Base-by-base conservation (phyloP, 495 filamentous ascomycete species). In the Penicillium angulare region DNA sequence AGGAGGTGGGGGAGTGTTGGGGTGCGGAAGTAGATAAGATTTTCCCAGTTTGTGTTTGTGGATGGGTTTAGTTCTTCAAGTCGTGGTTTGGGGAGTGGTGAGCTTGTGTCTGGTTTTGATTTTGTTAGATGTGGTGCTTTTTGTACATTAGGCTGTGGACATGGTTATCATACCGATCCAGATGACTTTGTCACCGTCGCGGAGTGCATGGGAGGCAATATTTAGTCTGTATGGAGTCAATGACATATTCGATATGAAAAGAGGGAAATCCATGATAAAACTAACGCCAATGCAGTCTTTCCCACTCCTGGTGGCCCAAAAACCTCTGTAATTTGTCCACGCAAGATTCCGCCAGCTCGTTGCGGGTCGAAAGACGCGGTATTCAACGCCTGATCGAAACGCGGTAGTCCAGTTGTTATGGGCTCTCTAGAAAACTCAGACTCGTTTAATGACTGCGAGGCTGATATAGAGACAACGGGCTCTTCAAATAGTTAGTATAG, bases 241-340 rank as follows among this genome's bases (percentile, higher is more conserved):
- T 5, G 34, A 13, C 26, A 35, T n/a, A 9, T 46, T 24, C 7
- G 5, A 46, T 22, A 15, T 4, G 31, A 21, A 2, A 39, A 4
- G 5, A n/a, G 17, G 10, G 12, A n/a, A 9, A 7, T 6, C 2
- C 6, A 35, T 15, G 3, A 45, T 20, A 44, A 18, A 18, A 68
- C 74, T 50, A 68, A 95, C 92, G 83, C 86, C 55, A 98, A 71
- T 5, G 86, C 72, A 0, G 92, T 95, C 69, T 97, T 97, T 10
- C 93, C 93, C 13, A 79, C 81, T 1, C 92, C 92, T 8, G 89
- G 88, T 13, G 93, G 91, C 0, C 93, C 93, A 72, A 86, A 95
- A 24, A 96, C 70, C 66, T 98, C 93, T 5, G 85, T 86, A n/a
- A 95, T 77, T 63, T 90, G 86, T 18, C 90, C 90, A 29, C 84